These are phyloP conservation scores for Zymoseptoria brevis DNA, from an alignment of 2,329 filamentous ascomycete species.

Conservation along the genomic window DNA sequence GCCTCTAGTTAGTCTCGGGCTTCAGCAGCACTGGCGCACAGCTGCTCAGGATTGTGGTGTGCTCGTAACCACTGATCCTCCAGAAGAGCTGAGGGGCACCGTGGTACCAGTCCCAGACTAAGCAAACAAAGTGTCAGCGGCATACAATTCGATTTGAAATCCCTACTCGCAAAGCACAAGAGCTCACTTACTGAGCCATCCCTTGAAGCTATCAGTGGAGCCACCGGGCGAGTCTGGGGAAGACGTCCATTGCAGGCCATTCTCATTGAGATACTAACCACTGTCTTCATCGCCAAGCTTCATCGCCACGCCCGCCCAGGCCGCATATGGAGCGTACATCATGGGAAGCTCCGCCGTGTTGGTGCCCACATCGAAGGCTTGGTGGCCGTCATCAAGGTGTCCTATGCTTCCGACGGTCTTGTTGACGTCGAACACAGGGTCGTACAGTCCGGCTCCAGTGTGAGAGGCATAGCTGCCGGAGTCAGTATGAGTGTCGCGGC, in stretches of 20 bases:
- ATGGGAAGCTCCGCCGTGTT: slow-evolving; percentile 8
- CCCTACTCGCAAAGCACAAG: background rate
- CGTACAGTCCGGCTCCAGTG: slow-evolving; percentile 25
- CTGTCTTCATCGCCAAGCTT: slow-evolving; percentile 18
- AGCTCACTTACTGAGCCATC: slow-evolving; percentile 20
- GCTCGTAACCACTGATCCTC: slow-evolving; percentile 17
- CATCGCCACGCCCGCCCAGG: slow-evolving; percentile 27
- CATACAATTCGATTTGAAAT: background rate
- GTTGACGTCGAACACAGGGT: slow-evolving; percentile 19
- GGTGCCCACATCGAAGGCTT: slow-evolving; percentile 26
- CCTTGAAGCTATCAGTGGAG: slow-evolving; percentile 17
- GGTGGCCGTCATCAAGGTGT: slow-evolving; percentile 22
- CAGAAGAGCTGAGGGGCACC: slow-evolving; percentile 28
- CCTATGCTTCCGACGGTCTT: slow-evolving; percentile 13
- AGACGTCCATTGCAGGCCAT: slow-evolving; percentile 26
- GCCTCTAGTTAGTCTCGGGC: slow-evolving; percentile 20
- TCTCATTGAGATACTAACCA: slow-evolving; percentile 25
- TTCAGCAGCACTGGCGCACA: slow-evolving; percentile 26
- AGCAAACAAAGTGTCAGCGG: slow-evolving; percentile 1
- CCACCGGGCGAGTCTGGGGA: slow-evolving; percentile 5
- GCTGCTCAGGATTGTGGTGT: slow-evolving; percentile 16
- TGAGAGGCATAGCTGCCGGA: slow-evolving; percentile 14
- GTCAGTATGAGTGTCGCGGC: background rate
- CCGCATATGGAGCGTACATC: slow-evolving; percentile 22
- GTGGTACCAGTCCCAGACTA: slow-evolving; percentile 29